Conservation (phyloP, 73 alveolate genomes). For the Paramecium sexaurelia region DNA sequence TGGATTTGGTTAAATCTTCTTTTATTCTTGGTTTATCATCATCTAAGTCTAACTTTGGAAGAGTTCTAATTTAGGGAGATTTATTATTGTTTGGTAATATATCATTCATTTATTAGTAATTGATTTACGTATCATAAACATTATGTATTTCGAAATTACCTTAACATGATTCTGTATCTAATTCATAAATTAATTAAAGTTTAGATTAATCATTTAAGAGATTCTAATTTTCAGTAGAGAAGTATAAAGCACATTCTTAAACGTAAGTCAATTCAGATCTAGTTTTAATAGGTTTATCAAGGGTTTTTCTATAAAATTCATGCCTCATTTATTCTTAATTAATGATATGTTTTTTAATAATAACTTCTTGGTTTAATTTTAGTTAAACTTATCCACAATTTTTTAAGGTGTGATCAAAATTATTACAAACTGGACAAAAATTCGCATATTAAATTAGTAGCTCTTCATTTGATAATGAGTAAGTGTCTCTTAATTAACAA, state of each 20-base stretch:
- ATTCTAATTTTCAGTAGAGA: background rate
- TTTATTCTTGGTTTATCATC: background rate
- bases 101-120: background rate
- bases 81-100: background rate
- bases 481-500: conserved; percentile 14
- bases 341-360: background rate
- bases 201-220: background rate
- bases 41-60: background rate
- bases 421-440: conserved; percentile 26
- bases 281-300: conserved; percentile 14
- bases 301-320: background rate
- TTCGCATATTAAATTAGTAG: background rate
- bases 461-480: background rate
- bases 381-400: background rate
- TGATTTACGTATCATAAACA: background rate
- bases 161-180: background rate
- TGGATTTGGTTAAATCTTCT: background rate
- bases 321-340: background rate
- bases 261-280: background rate
- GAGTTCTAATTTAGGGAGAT: background rate
- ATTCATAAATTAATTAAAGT: background rate
- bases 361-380: background rate
- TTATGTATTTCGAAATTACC: background rate
- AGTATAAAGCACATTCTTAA: conserved; percentile 27
- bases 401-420: background rate